Evolutionary conservation across 108 stramenopile species (phyloP).

Genomic region (Cyclotella atomus): DNA sequence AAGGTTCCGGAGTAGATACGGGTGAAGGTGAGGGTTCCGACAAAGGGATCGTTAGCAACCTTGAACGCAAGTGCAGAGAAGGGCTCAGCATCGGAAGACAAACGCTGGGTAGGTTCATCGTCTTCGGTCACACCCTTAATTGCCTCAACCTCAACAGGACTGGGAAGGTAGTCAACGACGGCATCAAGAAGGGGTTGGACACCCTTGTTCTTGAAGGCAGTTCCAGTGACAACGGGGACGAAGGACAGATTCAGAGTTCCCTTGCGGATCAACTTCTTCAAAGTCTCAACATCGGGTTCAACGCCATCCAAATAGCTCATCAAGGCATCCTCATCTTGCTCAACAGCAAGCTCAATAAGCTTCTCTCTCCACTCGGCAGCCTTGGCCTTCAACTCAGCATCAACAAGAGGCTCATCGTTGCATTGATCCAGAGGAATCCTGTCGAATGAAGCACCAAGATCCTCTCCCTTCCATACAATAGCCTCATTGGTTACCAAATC

Average conservation of each 20-base stretch:
- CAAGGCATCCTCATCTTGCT: slow-evolving; percentile 92
- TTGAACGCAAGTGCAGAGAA: slow-evolving; percentile 97
- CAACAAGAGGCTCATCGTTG: slow-evolving; percentile 87
- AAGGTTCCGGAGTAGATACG: slow-evolving; percentile 96
- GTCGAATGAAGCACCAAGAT: slow-evolving; percentile 95
- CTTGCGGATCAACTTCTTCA: slow-evolving; percentile 91
- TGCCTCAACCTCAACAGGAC: slow-evolving; percentile 94
- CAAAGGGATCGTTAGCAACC: slow-evolving; percentile 96
- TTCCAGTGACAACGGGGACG: slow-evolving; percentile 96
- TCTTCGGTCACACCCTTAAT: slow-evolving; percentile 89
- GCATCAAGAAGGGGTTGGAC: slow-evolving; percentile 98
- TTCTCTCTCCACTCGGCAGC: slow-evolving; percentile 85
- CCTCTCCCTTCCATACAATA: slow-evolving; percentile 95
- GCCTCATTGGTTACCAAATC: slow-evolving; percentile 98
- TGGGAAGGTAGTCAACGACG: slow-evolving; percentile 97
- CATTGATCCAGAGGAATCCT: slow-evolving; percentile 86
- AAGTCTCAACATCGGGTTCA: slow-evolving; percentile 76
- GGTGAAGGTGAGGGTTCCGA: slow-evolving; percentile 94
- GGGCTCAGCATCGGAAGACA: slow-evolving; percentile 90
- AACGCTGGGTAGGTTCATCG: slow-evolving; percentile 67
- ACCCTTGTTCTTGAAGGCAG: slow-evolving; percentile 98
- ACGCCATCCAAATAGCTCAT: slow-evolving; percentile 89
- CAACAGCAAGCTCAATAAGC: slow-evolving; percentile 87
- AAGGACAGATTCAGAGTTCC: slow-evolving; percentile 87
- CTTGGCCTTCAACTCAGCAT: slow-evolving; percentile 85